Evolutionary conservation across 257 asterid species (phyloP), one percentile per base, ranked within the genome.

Genomic region (Jasminum sambac): DNA sequence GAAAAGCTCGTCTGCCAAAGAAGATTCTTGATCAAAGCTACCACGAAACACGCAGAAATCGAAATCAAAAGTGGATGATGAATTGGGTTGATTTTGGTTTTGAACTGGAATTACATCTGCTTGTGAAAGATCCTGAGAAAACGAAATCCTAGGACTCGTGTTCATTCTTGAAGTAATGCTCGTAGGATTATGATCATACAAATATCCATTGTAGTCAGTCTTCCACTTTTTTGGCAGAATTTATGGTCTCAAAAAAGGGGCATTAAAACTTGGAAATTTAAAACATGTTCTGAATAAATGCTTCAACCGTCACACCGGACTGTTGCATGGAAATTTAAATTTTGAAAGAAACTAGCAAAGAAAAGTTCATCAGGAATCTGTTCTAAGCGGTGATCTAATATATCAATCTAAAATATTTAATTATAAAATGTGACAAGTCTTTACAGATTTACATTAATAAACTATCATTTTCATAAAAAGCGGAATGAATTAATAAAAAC

Each of bases 1-100:
- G 91, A 92, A 92, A 72, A 92, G 92, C 78, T 92, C 98, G 77
- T 90, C 96, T 24, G 97, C 98, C 24, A 95, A 82, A 58, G 96
- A 82, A 0, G 92, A 82, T 68, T 87, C 88, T 2, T 81, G 89
- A 43, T 81, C 90, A 72, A 82, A 78, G 69, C 79, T 87, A 37
- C 81, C 83, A 21, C 89, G 89, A 69, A 86, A 86, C 0, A 88
- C 89, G 68, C 96, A 92, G 78, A 92, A 89, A 67, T 89, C 94
- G 77, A 92, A 92, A 55, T 89, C 94, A 36, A 62, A 46, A 70
- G 60, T 50, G 26, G 87, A 76, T 1, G 96, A 64, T 19, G 90
- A 80, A 25, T 70, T 64, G 0, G 91, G 69, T 25, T 84, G 80
- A 46, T 76, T 75, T 82, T 82, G 69, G 43, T 79, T 89, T 66